Base-by-base conservation (phyloP, 2,329 filamentous ascomycete species). In the Fusarium temperatum region DNA sequence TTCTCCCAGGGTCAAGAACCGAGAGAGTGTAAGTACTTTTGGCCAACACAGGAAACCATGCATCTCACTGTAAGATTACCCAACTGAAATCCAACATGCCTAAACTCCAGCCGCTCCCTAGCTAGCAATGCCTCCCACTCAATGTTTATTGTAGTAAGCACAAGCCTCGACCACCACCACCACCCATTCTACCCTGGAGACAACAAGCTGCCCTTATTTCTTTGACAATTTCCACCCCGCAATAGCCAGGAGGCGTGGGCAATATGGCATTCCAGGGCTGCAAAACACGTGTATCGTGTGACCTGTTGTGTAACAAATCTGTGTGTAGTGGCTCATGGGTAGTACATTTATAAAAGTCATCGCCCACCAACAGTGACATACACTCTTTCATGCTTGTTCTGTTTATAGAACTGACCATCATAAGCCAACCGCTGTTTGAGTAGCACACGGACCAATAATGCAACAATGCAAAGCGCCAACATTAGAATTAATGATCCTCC, bases 321-420 rank as follows among this genome's bases (percentile, higher is more conserved):
- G 39, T 41, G 35, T 54, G 30, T 53, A 42, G 24, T 42, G 30
- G 30, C n/a, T 36, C n/a, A 12, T 28, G 28, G 15, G 28, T n/a
- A 47, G 28, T 66, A 45, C 30, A 24, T 39, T 66, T 42, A 70
- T 45, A 61, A 54, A 58, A 28, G 53, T 56, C 42, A 38, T 47
- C 65, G 28, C 38, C 60, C 60, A 66, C 60, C 66, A 66, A 61
- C 50, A 32, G 41, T 73, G 26, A 59, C 65, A 61, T 47, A 26
- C 70, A 70, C 39, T n/a, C 47, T 61, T 53, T 50, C 64, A 63
- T 60, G 30, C 28, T 30, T 47, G 45, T 66, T 59, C 71, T 72
- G 66, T 74, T 72, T 73, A 73, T 73, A 74, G 70, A 72, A 68
- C 48, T 26, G 36, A 26, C 32, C 35, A 63, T 47, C 44, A 35